These are phyloP conservation scores for Venturiaceae sp. DNA, from an alignment of 2,329 filamentous ascomycete genomes.

Conservation along the genomic window DNA sequence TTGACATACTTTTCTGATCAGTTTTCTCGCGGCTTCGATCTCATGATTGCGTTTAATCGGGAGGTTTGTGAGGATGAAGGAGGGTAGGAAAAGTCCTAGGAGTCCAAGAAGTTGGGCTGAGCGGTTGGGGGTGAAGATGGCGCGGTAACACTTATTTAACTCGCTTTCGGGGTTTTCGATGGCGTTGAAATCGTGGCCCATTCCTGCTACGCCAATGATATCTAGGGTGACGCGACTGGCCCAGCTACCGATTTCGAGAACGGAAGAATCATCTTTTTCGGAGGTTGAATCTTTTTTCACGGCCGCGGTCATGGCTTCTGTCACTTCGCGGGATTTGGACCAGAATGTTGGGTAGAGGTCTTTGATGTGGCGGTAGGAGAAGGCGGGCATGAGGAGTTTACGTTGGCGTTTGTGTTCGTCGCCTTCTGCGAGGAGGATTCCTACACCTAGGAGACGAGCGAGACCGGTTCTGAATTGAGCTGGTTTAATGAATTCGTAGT, in stretches of 20 bases:
- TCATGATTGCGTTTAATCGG: conserved; percentile 59
- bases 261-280: conserved; percentile 12
- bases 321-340: conserved; percentile 35
- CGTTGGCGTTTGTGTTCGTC: conserved; percentile 67
- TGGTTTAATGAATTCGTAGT: conserved; percentile 42
- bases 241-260: conserved; percentile 36
- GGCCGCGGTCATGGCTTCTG: conserved; percentile 20
- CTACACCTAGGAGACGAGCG: conserved; percentile 56
- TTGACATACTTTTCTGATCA: conserved; percentile 50
- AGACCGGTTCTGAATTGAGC: conserved; percentile 40
- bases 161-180: conserved; percentile 40
- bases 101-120: conserved; percentile 48
- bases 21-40: conserved; percentile 22
- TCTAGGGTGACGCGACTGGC: conserved; percentile 44
- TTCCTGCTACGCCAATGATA: conserved; percentile 47
- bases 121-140: conserved; percentile 35
- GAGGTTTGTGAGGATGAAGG: conserved; percentile 50
- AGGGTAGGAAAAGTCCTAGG: conserved; percentile 52
- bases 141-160: conserved; percentile 42
- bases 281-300: conserved; percentile 14
- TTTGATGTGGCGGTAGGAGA: conserved; percentile 40
- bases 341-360: conserved; percentile 40
- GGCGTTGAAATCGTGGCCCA: conserved; percentile 47
- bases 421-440: conserved; percentile 75
- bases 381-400: conserved; percentile 38